phyloP scores from a whole-genome alignment of 305 asterid species.

The Solanum hybrid region DNA sequence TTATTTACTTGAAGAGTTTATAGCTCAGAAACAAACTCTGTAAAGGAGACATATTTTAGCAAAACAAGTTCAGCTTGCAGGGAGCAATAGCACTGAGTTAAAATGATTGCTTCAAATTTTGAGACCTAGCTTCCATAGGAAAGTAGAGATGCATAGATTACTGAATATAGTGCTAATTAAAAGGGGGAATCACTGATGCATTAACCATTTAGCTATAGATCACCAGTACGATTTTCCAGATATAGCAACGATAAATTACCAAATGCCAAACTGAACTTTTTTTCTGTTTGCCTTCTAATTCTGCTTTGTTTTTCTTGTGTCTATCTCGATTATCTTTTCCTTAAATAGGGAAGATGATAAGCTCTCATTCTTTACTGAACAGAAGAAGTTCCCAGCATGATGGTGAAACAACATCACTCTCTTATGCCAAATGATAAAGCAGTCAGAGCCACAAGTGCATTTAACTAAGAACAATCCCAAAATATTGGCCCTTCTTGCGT shows the following conservation, averaged over 20 bases:
- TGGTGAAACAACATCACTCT: neutral
- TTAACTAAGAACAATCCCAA: neutral
- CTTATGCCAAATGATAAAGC: slow-evolving; percentile 1
- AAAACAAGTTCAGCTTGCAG: neutral
- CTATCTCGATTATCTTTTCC: neutral
- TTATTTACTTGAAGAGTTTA: neutral
- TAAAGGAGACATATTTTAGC: neutral
- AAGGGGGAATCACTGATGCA: neutral
- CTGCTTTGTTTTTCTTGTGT: neutral
- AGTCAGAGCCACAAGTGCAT: neutral
- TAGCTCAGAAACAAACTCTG: neutral
- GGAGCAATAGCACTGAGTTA: neutral
- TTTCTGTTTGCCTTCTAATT: neutral
- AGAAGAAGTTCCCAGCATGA: neutral
- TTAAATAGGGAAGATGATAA: neutral
- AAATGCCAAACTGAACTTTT: neutral
- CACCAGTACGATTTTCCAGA: neutral
- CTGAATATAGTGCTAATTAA: neutral
- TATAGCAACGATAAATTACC: neutral
- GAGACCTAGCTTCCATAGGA: neutral
- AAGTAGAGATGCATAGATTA: neutral
- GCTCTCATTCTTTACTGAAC: slow-evolving; percentile 5
- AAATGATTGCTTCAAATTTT: neutral
- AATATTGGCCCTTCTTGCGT: neutral
- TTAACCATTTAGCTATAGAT: neutral